phyloP scores from a whole-genome alignment of 176 grass and related monocot species.

The Oryza coarctata region DNA sequence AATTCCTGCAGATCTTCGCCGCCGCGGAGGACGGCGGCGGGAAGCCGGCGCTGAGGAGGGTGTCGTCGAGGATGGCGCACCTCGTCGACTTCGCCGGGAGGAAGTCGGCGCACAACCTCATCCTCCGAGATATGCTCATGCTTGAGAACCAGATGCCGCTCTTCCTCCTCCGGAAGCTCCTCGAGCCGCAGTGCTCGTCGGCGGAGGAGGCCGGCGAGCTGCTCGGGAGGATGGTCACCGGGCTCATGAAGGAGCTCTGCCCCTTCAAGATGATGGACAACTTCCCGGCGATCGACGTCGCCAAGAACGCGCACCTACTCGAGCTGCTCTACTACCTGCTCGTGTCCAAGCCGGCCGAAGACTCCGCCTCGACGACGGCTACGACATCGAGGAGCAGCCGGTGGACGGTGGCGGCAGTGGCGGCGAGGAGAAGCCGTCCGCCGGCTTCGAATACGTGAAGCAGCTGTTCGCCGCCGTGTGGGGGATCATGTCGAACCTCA shows the following conservation, averaged over 20 bases:
- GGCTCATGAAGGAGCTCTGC: slow-evolving; percentile 63
- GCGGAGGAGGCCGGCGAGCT: slow-evolving; percentile 34
- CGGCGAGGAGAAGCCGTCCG: background rate
- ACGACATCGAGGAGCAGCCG: slow-evolving; percentile 54
- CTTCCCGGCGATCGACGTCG: slow-evolving; percentile 55
- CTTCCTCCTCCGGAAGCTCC: slow-evolving; percentile 58
- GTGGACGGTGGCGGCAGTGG: background rate
- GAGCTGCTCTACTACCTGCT: slow-evolving; percentile 73
- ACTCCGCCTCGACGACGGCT: slow-evolving; percentile 13
- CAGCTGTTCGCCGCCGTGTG: slow-evolving; percentile 52
- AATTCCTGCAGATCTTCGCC: slow-evolving; percentile 75
- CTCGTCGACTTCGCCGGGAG: slow-evolving; percentile 70
- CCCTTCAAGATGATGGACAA: slow-evolving; percentile 68
- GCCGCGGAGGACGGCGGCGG: background rate
- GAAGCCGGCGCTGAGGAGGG: slow-evolving; percentile 38
- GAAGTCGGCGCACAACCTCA: slow-evolving; percentile 62
- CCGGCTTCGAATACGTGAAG: slow-evolving; percentile 41
- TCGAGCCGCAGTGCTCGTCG: slow-evolving; percentile 54
- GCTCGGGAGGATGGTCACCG: slow-evolving; percentile 63
- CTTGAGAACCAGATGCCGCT: slow-evolving; percentile 90
- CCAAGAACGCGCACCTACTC: slow-evolving; percentile 61
- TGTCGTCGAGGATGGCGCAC: slow-evolving; percentile 73
- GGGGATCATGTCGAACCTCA: slow-evolving; percentile 45
- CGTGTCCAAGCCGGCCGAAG: slow-evolving; percentile 45
- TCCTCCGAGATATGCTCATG: slow-evolving; percentile 80